Conservation (phyloP, 169 alveolate species). For the Eimeria brunetti region DNA sequence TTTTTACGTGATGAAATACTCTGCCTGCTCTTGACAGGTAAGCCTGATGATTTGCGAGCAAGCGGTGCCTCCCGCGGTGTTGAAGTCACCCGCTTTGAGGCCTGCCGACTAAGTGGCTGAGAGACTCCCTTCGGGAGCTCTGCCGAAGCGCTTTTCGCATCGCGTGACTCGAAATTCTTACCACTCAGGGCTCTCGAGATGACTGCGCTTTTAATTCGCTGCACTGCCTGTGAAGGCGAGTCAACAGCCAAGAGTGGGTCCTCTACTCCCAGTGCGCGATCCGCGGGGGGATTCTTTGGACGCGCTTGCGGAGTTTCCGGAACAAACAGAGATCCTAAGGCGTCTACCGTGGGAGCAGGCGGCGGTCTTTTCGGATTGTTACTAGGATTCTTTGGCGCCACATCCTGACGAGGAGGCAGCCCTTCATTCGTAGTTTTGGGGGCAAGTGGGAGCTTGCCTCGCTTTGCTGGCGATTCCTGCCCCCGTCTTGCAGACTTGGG, state of each 20-base stretch:
- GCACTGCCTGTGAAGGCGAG: constrained; percentile 23
- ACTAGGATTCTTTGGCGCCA: not conserved
- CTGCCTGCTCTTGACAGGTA: constrained; percentile 27
- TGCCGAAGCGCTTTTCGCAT: constrained; percentile 26
- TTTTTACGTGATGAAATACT: constrained; percentile 7
- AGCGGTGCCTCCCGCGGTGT: constrained; percentile 5
- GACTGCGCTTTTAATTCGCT: constrained; percentile 54
- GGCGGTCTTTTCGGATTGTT: constrained; percentile 15
- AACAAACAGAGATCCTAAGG: constrained; percentile 18
- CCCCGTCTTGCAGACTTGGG: not conserved
- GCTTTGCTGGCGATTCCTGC: constrained; percentile 7
- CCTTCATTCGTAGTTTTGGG: not conserved
- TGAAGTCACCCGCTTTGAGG: not conserved
- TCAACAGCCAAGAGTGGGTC: constrained; percentile 49
- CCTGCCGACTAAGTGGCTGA: constrained; percentile 31
- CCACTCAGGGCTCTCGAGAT: constrained; percentile 10
- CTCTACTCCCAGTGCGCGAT: constrained; percentile 5
- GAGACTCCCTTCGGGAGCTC: constrained; percentile 2
- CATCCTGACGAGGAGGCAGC: not conserved
- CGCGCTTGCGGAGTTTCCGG: not conserved
- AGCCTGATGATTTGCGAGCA: constrained; percentile 15
- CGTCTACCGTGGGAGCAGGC: constrained; percentile 44
- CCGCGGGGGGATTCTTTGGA: not conserved
- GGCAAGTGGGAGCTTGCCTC: constrained; percentile 29
- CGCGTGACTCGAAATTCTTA: not conserved